Percentiles rank a stretch among this genome's conserved stretches.
phyloP scores from a whole-genome alignment of 768 basidiomycete species.

The Nidularia sp. region DNA sequence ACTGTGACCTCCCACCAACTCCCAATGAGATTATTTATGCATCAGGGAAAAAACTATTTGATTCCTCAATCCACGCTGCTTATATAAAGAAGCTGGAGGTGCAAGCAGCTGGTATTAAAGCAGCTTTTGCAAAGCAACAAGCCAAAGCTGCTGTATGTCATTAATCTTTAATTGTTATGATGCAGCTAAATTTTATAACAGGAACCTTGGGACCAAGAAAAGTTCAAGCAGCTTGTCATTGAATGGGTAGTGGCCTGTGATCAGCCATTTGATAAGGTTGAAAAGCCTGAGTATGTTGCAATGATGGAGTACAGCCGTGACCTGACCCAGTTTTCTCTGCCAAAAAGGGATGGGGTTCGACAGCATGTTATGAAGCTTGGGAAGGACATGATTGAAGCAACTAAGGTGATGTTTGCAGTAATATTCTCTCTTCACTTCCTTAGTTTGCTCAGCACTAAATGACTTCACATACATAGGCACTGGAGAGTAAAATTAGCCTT shows the following conservation, averaged over 20 bases:
- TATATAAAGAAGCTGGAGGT: conserved; percentile 1
- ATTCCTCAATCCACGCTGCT: neutral
- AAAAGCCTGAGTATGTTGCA: neutral
- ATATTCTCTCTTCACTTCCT: neutral
- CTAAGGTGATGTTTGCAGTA: neutral
- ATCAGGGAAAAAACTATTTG: conserved; percentile 1
- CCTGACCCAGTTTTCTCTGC: neutral
- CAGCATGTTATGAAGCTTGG: neutral
- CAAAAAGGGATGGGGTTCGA: neutral
- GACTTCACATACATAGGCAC: neutral
- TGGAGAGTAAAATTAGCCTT: neutral
- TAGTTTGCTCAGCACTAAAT: neutral
- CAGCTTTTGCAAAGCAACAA: conserved; percentile 1
- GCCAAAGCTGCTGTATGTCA: conserved; percentile 1
- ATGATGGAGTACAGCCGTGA: neutral
- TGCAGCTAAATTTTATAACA: neutral
- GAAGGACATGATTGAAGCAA: conserved; percentile 8
- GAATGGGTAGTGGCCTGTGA: conserved; percentile 1
- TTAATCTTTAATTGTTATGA: neutral
- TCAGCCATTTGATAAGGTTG: neutral
- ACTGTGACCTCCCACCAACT: neutral
- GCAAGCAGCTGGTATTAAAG: neutral
- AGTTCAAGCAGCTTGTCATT: neutral
- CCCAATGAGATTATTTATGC: neutral
- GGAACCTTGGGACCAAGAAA: neutral